These are phyloP conservation scores for Trichosporon faecale DNA, from an alignment of 1,284 basidiomycete species.

Conservation along the genomic window DNA sequence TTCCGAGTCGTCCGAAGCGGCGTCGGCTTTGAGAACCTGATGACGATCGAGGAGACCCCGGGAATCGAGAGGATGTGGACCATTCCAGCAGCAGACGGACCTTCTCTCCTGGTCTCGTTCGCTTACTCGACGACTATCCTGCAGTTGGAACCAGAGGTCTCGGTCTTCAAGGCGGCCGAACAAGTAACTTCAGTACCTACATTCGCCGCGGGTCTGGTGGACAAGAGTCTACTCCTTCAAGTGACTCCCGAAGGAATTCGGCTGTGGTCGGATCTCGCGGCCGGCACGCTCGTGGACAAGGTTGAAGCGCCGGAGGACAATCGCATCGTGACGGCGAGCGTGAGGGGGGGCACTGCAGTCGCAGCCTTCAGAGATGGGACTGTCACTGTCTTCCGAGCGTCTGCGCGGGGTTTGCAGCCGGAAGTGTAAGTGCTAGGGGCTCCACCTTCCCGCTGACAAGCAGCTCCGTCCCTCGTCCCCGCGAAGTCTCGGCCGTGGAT, in stretches of 20 bases:
- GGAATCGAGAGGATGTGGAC: slow-evolving; percentile 66
- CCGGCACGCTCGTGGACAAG: slow-evolving; percentile 12
- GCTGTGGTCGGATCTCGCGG: slow-evolving; percentile 52
- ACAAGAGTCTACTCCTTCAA: slow-evolving; percentile 61
- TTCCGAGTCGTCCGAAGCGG: slow-evolving; percentile 80
- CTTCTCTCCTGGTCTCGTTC: slow-evolving; percentile 34
- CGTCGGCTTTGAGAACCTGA: slow-evolving; percentile 71
- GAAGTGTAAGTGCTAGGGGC: not conserved
- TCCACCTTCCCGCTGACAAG: not conserved
- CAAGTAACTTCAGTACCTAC: slow-evolving; percentile 57
- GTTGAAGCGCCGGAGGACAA: slow-evolving; percentile 48
- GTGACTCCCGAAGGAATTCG: slow-evolving; percentile 62
- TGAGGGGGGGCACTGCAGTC: slow-evolving; percentile 58
- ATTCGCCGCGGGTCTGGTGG: slow-evolving; percentile 60
- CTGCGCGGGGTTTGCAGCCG: slow-evolving; percentile 30
- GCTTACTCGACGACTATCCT: slow-evolving; percentile 23
- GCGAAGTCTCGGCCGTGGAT: slow-evolving; percentile 10
- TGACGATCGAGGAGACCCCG: slow-evolving; percentile 61
- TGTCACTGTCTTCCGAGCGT: slow-evolving; percentile 57
- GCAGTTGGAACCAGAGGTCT: slow-evolving; percentile 49
- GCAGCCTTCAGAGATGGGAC: slow-evolving; percentile 63
- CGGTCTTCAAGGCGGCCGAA: slow-evolving; percentile 49
- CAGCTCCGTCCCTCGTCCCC: slow-evolving; percentile 16
- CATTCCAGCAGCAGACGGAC: slow-evolving; percentile 51
- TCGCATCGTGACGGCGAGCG: slow-evolving; percentile 1